These are phyloP conservation scores for Sclerotinia borealis DNA, from an alignment of 2,329 filamentous ascomycete genomes.

Conservation along the genomic window DNA sequence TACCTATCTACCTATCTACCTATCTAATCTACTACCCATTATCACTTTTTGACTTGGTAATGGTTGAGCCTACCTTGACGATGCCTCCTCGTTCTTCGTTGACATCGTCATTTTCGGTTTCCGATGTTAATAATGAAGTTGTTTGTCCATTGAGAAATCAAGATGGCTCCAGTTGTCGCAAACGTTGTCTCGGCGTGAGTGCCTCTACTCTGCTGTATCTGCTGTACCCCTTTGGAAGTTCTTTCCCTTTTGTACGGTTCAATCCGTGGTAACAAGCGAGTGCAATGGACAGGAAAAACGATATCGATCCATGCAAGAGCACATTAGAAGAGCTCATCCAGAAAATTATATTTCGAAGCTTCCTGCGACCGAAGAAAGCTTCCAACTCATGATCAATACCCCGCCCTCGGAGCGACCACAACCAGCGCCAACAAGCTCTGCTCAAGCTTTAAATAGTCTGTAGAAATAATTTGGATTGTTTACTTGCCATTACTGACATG, in stretches of 20 bases:
- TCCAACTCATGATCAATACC: constrained; percentile 37
- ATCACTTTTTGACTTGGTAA: constrained; percentile 29
- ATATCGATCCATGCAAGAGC: constrained; percentile 98
- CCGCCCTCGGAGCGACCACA: constrained; percentile 52
- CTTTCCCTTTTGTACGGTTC: constrained; percentile 27
- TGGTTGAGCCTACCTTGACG: constrained; percentile 50
- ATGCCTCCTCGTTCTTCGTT: constrained; percentile 88
- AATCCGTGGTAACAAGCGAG: constrained; percentile 32
- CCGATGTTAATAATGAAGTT: constrained; percentile 90
- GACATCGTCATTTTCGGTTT: constrained; percentile 86
- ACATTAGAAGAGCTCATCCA: constrained; percentile 93
- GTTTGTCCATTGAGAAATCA: constrained; percentile 94
- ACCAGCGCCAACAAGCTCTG: constrained; percentile 19
- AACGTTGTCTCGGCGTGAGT: constrained; percentile 97
- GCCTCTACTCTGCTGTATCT: constrained; percentile 30
- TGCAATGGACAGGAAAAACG: constrained; percentile 67
- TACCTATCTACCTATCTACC: background rate
- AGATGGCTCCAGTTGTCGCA: constrained; percentile 93
- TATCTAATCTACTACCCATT: background rate
- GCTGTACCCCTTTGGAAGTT: constrained; percentile 26
- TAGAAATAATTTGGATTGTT: constrained; percentile 14
- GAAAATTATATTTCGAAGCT: constrained; percentile 98
- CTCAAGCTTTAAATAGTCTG: constrained; percentile 27
- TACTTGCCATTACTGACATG: constrained; percentile 23
- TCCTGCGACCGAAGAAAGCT: constrained; percentile 96